These are phyloP conservation scores for Floccularia luteovirens DNA, from an alignment of 768 basidiomycete genomes.

Conservation along the genomic window DNA sequence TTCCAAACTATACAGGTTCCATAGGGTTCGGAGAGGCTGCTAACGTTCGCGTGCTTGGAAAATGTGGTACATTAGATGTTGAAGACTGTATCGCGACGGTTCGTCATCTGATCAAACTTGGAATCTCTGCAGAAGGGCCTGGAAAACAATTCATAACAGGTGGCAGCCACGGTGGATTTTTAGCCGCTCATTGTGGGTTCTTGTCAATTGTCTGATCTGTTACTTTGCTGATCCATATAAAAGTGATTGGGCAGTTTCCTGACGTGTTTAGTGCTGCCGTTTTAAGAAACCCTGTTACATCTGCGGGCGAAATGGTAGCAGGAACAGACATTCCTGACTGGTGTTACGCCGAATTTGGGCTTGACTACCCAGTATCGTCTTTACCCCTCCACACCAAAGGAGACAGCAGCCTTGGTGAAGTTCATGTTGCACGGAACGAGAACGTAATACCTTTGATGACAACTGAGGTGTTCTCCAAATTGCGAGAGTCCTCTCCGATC, in stretches of 20 bases:
- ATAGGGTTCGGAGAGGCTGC: constrained; percentile 58
- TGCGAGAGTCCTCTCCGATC: constrained; percentile 51
- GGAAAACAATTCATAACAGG: constrained; percentile 52
- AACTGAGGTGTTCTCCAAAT: constrained; percentile 30
- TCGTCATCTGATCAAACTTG: constrained; percentile 38
- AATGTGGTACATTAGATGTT: constrained; percentile 60
- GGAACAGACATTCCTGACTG: constrained; percentile 67
- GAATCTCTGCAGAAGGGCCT: constrained; percentile 37
- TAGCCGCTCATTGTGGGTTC: constrained; percentile 47
- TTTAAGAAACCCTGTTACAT: constrained; percentile 65
- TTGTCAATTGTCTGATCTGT: background rate
- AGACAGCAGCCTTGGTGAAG: background rate
- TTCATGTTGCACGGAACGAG: too few species aligned
- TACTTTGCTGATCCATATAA: too few species aligned
- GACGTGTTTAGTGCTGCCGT: constrained; percentile 54
- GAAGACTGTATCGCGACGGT: constrained; percentile 53
- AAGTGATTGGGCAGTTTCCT: constrained; percentile 61
- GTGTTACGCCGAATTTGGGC: constrained; percentile 42
- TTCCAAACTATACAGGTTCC: constrained; percentile 65
- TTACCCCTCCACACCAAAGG: constrained; percentile 12
- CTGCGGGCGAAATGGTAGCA: constrained; percentile 45
- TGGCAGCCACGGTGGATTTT: constrained; percentile 69
- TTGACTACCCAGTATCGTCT: constrained; percentile 30
- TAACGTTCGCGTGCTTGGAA: constrained; percentile 45
- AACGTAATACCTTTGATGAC: constrained; percentile 40